phyloP scores from a whole-genome alignment of 352 stramenopile genomes.

The Globisporangium spiculum region DNA sequence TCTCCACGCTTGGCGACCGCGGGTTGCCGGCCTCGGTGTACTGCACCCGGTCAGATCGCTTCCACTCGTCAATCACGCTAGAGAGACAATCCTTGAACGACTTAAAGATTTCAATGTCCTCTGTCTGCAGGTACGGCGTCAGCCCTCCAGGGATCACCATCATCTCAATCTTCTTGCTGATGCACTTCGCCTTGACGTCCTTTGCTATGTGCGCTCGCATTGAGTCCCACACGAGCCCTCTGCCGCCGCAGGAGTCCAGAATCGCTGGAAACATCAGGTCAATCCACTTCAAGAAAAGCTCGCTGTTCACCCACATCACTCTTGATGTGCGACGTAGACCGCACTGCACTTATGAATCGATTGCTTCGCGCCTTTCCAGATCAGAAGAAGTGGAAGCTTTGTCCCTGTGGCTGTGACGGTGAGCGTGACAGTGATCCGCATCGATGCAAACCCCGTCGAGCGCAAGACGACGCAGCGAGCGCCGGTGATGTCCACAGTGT shows the following conservation, averaged over 20 bases:
- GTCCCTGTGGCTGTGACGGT: neutral
- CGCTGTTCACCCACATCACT: constrained; percentile 5
- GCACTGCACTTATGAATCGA: neutral
- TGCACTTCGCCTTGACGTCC: constrained; percentile 1
- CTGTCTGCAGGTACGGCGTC: constrained; percentile 8
- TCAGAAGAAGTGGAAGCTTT: constrained; percentile 5
- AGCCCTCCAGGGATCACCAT: constrained; percentile 2
- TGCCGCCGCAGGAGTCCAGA: neutral
- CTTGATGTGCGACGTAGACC: neutral
- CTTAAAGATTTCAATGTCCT: constrained; percentile 9
- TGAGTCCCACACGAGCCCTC: neutral
- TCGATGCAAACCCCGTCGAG: constrained; percentile 21
- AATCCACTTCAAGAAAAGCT: constrained; percentile 6
- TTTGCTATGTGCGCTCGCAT: neutral
- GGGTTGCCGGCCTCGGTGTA: constrained; percentile 6
- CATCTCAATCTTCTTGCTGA: neutral
- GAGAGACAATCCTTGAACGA: constrained; percentile 10
- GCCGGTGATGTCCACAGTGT: constrained; percentile 21
- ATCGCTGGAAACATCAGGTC: constrained; percentile 6
- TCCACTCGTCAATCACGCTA: constrained; percentile 1
- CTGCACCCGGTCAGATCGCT: neutral
- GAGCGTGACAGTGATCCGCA: neutral
- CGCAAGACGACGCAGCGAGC: constrained; percentile 21
- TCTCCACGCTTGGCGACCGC: constrained; percentile 5
- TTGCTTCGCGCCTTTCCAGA: constrained; percentile 10